A percentile compares a stretch with the other conserved stretches of the same genome.
These are phyloP conservation scores for Penicillium manginii DNA, from an alignment of 495 filamentous ascomycete genomes.

Conservation along the genomic window DNA sequence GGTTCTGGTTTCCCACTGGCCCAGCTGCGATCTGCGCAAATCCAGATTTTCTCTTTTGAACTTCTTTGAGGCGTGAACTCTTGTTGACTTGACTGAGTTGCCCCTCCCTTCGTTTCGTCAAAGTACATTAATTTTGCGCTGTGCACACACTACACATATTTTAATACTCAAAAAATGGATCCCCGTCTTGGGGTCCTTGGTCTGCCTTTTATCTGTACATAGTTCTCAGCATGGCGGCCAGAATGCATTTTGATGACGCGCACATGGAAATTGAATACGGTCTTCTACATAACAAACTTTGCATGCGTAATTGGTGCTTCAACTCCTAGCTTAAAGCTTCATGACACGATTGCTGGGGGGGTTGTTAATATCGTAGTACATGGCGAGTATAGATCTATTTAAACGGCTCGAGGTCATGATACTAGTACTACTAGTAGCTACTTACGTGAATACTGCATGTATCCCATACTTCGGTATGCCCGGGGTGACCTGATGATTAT, in stretches of 20 bases:
- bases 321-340: too few species aligned
- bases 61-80: background rate
- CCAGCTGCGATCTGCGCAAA: background rate
- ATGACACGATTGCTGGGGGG: too few species aligned
- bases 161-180: conserved; percentile 16
- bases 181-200: background rate
- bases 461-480: too few species aligned
- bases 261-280: background rate
- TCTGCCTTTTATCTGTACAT: conserved; percentile 2
- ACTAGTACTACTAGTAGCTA: too few species aligned
- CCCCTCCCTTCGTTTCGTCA: background rate
- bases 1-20: too few species aligned
- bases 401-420: too few species aligned
- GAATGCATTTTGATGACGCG: conserved; percentile 16
- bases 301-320: too few species aligned
- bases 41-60: background rate
- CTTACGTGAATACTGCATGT: too few species aligned
- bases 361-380: too few species aligned
- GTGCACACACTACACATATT: conserved; percentile 19
- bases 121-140: conserved; percentile 23
- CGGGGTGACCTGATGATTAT: too few species aligned
- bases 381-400: too few species aligned
- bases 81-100: background rate
- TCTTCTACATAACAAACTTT: background rate
- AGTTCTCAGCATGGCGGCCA: conserved; percentile 6